These are phyloP conservation scores for Schoenoplectus tabernaemontani DNA, from an alignment of 202 grass and related monocot species.

Conservation along the genomic window DNA sequence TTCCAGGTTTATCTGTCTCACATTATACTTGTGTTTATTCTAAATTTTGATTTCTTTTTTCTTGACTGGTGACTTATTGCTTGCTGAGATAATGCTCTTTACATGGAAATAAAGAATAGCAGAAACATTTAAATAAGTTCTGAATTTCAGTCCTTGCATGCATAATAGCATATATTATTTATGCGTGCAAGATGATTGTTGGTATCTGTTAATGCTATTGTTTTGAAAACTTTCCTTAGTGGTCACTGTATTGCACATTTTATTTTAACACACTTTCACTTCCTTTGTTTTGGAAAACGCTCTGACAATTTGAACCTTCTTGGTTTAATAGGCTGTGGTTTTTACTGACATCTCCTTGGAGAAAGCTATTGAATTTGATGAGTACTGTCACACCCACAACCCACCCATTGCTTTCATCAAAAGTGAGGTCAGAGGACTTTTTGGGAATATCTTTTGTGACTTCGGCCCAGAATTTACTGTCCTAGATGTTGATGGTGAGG, in stretches of 20 bases:
- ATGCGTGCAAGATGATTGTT: background rate
- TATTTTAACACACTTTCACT: background rate
- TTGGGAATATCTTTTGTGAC: conserved; percentile 72
- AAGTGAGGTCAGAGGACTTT: conserved; percentile 81
- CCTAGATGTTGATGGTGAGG: conserved; percentile 33
- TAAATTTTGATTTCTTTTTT: background rate
- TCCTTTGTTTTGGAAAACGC: background rate
- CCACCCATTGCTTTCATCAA: conserved; percentile 90
- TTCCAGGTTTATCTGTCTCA: conserved; percentile 56
- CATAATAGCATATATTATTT: background rate
- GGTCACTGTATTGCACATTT: background rate
- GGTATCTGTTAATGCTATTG: background rate
- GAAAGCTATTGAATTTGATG: conserved; percentile 74
- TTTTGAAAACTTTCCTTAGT: background rate
- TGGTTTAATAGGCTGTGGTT: conserved; percentile 59
- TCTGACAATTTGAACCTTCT: background rate
- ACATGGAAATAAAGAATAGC: background rate
- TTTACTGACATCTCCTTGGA: conserved; percentile 84
- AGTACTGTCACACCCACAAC: conserved; percentile 71
- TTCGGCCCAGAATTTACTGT: conserved; percentile 43
- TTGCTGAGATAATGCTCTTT: conserved; percentile 6
- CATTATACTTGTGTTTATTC: background rate
- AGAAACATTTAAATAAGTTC: background rate
- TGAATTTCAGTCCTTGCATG: background rate
- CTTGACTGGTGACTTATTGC: background rate